phyloP scores from a whole-genome alignment of 2,329 filamentous ascomycete genomes.

The Rhytidhysteron rufulum region DNA sequence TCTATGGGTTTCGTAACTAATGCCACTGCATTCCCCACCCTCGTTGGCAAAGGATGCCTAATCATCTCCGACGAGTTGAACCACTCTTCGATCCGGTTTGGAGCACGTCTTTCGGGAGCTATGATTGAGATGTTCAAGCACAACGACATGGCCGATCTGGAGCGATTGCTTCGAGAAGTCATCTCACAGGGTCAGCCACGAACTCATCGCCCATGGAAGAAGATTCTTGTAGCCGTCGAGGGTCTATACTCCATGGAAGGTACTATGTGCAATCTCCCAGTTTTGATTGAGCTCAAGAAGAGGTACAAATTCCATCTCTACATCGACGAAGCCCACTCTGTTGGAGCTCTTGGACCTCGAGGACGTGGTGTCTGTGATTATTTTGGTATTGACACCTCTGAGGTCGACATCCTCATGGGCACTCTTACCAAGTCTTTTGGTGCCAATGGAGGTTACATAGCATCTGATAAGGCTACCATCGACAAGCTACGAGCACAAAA shows the following conservation, averaged over 20 bases:
- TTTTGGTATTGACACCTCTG: constrained; percentile 81
- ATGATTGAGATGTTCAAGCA: constrained; percentile 97
- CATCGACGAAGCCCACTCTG: constrained; percentile 92
- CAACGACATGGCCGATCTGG: constrained; percentile 88
- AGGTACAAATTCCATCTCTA: constrained; percentile 98
- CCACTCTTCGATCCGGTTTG: constrained; percentile 94
- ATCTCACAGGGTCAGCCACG: constrained; percentile 96
- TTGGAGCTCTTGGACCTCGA: constrained; percentile 83
- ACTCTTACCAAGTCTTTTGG: constrained; percentile 98
- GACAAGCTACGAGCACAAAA: constrained; percentile 87
- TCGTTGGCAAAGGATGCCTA: constrained; percentile 88
- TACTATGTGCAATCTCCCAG: constrained; percentile 96
- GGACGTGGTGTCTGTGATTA: constrained; percentile 97
- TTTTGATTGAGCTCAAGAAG: constrained; percentile 78
- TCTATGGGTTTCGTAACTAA: constrained; percentile 99
- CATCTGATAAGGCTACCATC: constrained; percentile 83
- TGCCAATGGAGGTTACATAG: constrained; percentile 94
- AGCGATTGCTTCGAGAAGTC: constrained; percentile 79
- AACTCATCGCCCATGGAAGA: constrained; percentile 99
- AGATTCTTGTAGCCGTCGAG: constrained; percentile 94
- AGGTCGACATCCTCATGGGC: constrained; percentile 96
- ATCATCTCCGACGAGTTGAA: constrained; percentile 97
- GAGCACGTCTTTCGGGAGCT: constrained; percentile 87
- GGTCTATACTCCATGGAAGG: constrained; percentile 99
- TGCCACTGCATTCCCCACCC: constrained; percentile 82